A percentile compares a stretch with the other conserved stretches of the same genome.
These are phyloP conservation scores for Boletellus ananas DNA, from an alignment of 768 basidiomycete species.

Conservation along the genomic window DNA sequence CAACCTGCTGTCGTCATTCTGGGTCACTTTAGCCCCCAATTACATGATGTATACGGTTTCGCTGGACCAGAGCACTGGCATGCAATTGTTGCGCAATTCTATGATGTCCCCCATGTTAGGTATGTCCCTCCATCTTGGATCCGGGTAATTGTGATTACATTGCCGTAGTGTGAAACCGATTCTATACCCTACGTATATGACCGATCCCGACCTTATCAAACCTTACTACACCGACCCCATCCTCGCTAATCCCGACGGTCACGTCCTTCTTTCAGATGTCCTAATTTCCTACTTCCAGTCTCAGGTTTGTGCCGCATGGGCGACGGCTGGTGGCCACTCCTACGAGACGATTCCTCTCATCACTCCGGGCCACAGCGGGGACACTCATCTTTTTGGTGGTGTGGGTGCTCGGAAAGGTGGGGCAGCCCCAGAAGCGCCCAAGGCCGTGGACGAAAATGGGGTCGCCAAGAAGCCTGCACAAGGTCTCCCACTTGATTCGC, in stretches of 20 bases:
- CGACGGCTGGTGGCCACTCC: constrained; percentile 59
- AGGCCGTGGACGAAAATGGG: constrained; percentile 29
- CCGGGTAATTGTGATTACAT: not conserved
- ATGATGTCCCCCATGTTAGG: constrained; percentile 92
- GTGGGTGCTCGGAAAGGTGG: constrained; percentile 78
- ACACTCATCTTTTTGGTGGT: constrained; percentile 75
- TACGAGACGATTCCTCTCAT: constrained; percentile 54
- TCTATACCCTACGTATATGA: constrained; percentile 79
- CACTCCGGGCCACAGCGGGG: constrained; percentile 35
- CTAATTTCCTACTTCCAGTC: constrained; percentile 86
- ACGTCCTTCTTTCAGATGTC: constrained; percentile 87
- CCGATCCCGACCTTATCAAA: constrained; percentile 57
- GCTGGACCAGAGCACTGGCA: constrained; percentile 91
- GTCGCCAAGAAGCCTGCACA: constrained; percentile 27
- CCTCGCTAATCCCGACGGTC: constrained; percentile 76
- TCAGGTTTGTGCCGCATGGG: constrained; percentile 87
- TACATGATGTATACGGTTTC: constrained; percentile 75
- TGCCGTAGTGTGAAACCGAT: constrained; percentile 66
- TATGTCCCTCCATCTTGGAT: constrained; percentile 19
- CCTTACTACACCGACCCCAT: constrained; percentile 81
- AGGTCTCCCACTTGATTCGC: constrained; percentile 10
- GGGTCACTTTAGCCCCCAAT: constrained; percentile 92
- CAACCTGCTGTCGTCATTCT: constrained; percentile 89
- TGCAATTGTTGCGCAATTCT: constrained; percentile 89
- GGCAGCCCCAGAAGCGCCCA: constrained; percentile 45